These are phyloP conservation scores for Mucor plumbeus DNA, from an alignment of 371 early-diverging fungal species.

Conservation along the genomic window DNA sequence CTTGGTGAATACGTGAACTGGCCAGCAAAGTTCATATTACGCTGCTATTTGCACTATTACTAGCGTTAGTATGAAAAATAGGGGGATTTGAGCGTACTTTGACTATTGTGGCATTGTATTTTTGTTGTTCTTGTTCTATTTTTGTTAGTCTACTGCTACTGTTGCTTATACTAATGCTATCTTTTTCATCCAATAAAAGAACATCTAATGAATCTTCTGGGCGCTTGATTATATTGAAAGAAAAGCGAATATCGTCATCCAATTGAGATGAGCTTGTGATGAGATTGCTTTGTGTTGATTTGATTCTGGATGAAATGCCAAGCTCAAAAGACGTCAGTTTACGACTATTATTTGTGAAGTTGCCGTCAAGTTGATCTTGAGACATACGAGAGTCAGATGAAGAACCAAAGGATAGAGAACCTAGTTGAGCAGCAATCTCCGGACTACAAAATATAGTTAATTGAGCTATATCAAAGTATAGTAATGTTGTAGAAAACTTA, in stretches of 20 bases:
- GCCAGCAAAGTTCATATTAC: background rate
- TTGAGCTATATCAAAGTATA: background rate
- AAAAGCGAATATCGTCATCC: slow-evolving; percentile 10
- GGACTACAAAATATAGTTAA: slow-evolving; percentile 8
- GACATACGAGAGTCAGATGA: background rate
- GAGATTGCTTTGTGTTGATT: background rate
- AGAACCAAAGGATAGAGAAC: slow-evolving; percentile 12
- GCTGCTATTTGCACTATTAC: background rate
- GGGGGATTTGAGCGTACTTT: slow-evolving; percentile 32
- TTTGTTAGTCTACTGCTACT: background rate
- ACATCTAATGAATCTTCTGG: slow-evolving; percentile 1
- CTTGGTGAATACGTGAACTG: too few species aligned
- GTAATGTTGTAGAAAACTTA: slow-evolving; percentile 12
- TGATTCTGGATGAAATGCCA: background rate
- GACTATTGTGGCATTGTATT: slow-evolving; percentile 37
- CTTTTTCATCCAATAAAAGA: background rate
- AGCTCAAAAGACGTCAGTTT: slow-evolving; percentile 1
- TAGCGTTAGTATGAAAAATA: background rate
- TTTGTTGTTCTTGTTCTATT: slow-evolving; percentile 34
- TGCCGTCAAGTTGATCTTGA: background rate
- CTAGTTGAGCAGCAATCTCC: slow-evolving; percentile 15
- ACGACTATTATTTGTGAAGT: background rate
- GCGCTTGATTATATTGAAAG: background rate
- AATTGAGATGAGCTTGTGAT: background rate
- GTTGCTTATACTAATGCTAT: background rate